phyloP scores from a whole-genome alignment of 179 eudicot genomes.

The Dionaea muscipula region DNA sequence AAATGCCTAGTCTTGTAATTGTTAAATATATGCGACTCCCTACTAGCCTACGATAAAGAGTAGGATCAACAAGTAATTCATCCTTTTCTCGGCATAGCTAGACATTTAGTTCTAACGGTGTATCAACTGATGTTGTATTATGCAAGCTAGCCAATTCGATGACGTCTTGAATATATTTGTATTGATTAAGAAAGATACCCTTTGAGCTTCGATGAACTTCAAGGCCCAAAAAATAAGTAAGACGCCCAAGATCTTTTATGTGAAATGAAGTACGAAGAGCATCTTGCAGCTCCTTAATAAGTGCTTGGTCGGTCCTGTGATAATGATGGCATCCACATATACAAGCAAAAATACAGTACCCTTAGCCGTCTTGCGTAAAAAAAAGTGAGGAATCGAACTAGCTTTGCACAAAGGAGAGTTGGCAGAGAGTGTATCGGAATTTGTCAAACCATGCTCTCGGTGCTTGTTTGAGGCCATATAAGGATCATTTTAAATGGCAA shows the following conservation, averaged over 20 bases:
- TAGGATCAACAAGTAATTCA: not conserved
- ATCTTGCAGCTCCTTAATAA: not conserved
- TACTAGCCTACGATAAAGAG: not conserved
- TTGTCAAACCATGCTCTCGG: no score
- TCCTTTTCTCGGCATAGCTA: not conserved
- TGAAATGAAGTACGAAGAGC: not conserved
- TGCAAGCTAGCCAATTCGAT: conserved; percentile 3
- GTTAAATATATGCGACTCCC: not conserved
- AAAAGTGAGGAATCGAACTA: no score
- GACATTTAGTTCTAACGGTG: conserved; percentile 4
- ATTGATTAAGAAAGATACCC: not conserved
- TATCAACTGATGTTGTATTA: not conserved
- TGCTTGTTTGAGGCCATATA: no score
- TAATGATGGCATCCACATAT: no score
- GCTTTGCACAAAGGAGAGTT: no score
- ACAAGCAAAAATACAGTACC: no score
- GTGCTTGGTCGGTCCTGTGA: no score
- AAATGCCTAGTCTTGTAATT: conserved; percentile 3
- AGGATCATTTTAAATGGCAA: no score
- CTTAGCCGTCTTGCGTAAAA: no score
- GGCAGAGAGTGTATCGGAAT: no score
- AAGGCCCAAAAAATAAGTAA: no score
- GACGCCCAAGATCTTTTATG: conserved; percentile 9
- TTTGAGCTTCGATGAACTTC: no score
- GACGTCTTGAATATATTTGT: conserved; percentile 5